Evolutionary conservation across 2,329 filamentous ascomycete species (phyloP), one percentile per base, ranked within the genome.

Genomic region (Xylaria multiplex): DNA sequence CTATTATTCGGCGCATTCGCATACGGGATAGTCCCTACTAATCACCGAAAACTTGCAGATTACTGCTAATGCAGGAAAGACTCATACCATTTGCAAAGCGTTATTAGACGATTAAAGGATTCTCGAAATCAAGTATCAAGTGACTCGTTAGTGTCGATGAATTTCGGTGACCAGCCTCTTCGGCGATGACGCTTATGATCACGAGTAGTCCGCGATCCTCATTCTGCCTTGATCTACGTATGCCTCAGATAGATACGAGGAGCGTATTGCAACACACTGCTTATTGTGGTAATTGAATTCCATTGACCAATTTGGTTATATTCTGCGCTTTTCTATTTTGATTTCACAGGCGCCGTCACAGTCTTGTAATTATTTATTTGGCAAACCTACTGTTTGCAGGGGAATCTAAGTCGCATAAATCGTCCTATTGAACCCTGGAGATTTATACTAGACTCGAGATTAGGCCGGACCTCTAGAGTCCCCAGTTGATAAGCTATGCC

Each of bases 81-180:
- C 27, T 27, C 48, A 11, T 22, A 27, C 14, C 13, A 11, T 27
- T n/a, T 42, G 16, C 4, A 2, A 13, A 14, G 4, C 37, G 35
- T 2, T 14, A 30, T 30, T 27, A 16, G 22, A 37, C 8, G n/a
- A 37, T 37, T 30, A 24, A 27, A n/a, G 48, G n/a, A 22, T 35
- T 43, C 40, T 6, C 14, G 24, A 27, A 32, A 35, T 24, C 14
- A 35, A 35, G 14, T 32, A 27, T 24, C 52, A 40, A 35, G 50
- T n/a, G 32, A 9, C 32, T 32, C 11, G 43, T 40, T 35, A 6
- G 32, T 11, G 9, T 30, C 42, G 19, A 61, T 19, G 13, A 35
- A 7, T 22, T 37, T 19, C 30, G 27, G 46, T 19, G 46, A 42
- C 24, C 45, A 57, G 56, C 40, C 40, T 42, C n/a, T 52, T 50